Evolutionary conservation across 2,329 filamentous ascomycete species (phyloP).

Genomic region (Tolypocladium tundrense): DNA sequence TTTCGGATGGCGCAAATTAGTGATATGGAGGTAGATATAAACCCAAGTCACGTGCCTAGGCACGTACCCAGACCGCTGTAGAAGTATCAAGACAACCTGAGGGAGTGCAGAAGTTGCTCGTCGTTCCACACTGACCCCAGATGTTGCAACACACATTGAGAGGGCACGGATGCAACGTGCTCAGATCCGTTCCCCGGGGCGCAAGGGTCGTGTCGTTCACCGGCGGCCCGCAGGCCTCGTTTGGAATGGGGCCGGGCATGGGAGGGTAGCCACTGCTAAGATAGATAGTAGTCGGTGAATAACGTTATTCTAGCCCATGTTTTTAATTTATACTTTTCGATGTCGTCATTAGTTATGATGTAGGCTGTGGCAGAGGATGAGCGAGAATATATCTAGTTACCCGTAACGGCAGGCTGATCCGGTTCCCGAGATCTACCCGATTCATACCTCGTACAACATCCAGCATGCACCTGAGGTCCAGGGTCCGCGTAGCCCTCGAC

Average conservation of each 20-base stretch:
- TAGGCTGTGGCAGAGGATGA: too few species aligned
- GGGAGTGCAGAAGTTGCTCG: not conserved
- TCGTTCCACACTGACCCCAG: conserved; percentile 2
- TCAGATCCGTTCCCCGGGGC: not conserved
- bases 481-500: not conserved
- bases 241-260: not conserved
- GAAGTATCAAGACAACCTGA: too few species aligned
- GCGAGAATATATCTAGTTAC: not conserved
- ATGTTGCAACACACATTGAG: conserved; percentile 7
- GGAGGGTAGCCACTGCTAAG: not conserved
- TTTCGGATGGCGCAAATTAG: not conserved
- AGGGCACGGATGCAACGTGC: conserved; percentile 19
- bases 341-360: too few species aligned
- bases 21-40: not conserved
- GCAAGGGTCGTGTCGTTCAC: not conserved
- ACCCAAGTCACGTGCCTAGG: too few species aligned
- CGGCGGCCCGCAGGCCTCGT: not conserved
- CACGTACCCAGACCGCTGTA: too few species aligned
- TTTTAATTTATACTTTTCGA: not conserved
- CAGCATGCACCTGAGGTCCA: not conserved
- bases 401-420: not conserved
- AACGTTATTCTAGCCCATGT: not conserved
- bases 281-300: not conserved
- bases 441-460: not conserved
- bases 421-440: not conserved